Evolutionary conservation across 768 basidiomycete genomes (phyloP), one percentile per base, ranked within the genome.

Genomic region (Royoungia palumana): DNA sequence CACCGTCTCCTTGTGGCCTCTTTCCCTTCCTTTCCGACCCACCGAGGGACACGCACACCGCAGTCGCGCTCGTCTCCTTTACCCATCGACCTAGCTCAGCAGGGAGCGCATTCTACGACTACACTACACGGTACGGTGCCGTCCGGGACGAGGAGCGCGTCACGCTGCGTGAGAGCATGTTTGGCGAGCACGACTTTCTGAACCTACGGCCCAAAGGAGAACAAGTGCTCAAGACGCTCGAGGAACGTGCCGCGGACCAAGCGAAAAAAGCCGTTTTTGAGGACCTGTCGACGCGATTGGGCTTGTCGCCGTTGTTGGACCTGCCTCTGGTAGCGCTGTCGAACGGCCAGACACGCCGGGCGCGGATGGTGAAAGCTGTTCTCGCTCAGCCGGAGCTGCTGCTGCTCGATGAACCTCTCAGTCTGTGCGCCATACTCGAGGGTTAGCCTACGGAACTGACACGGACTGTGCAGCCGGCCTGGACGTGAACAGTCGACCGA

Each of bases 321-420:
- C 61, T 95, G 6, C 95, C 95, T 0, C 63, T 89, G 5, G 75
- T 97, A 8, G 89, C 89, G 0, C 65, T 98, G 44, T 90, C 87
- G 53, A 95, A 94, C 59, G 95, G 95, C 0, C 94, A 99, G 72
- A 97, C 86, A 25, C 72, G 94, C 34, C 72, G 91, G 16, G 93
- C 93, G 6, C 73, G 94, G 38, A 88, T 99, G 40, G 75, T 89
- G 9, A 81, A 84, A 54, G 88, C 89, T 0, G 66, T 97, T 9
- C 62, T 97, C 27, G 71, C 67, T 16, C 74, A 78, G 38, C 91
- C 93, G 0, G 77, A 84, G 51, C 62, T 97, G 17, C 63, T 97
- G 20, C 67, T 98, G 7, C 74, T 97, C n/a, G 94, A 96, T 52
- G 95, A 98, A 65, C 94, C 94, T 1, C 72, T 93, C 32, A 91